Conservation (phyloP, 257 asterid species). For the Nicotiana otophora region DNA sequence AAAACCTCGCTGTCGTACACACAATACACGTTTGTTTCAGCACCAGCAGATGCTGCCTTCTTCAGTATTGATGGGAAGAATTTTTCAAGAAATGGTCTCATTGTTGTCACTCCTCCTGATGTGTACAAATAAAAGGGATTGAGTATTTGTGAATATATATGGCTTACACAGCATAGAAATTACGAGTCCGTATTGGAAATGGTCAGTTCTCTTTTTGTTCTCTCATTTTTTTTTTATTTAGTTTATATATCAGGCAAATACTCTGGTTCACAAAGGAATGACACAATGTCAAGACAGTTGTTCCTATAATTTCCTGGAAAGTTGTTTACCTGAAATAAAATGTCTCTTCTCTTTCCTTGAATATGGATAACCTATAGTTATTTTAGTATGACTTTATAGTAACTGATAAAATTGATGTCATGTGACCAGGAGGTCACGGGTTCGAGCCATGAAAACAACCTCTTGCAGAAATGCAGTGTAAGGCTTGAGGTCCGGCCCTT, state of each 20-base stretch:
- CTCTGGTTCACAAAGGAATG: not conserved
- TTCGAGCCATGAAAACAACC: too few species aligned
- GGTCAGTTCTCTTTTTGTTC: not conserved
- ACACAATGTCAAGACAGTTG: not conserved
- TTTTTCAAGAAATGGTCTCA: constrained; percentile 22
- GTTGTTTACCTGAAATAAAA: too few species aligned
- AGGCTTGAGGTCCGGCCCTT: too few species aligned
- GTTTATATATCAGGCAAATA: not conserved
- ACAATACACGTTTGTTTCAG: constrained; percentile 10
- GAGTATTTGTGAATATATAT: not conserved
- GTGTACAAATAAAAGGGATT: not conserved
- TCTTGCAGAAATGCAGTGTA: too few species aligned
- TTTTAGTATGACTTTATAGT: too few species aligned
- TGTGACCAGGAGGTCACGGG: too few species aligned
- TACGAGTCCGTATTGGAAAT: not conserved
- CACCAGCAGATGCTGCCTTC: not conserved
- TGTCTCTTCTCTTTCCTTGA: not conserved
- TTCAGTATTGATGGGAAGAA: constrained; percentile 19
- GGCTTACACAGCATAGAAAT: not conserved
- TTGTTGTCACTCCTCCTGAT: constrained; percentile 23
- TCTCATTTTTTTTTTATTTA: too few species aligned
- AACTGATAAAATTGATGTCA: too few species aligned
- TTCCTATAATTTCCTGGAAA: not conserved
- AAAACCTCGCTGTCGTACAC: constrained; percentile 16
- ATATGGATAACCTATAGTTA: not conserved